Conservation (phyloP, 306 rosid genomes). For the Gillenia trifoliata region DNA sequence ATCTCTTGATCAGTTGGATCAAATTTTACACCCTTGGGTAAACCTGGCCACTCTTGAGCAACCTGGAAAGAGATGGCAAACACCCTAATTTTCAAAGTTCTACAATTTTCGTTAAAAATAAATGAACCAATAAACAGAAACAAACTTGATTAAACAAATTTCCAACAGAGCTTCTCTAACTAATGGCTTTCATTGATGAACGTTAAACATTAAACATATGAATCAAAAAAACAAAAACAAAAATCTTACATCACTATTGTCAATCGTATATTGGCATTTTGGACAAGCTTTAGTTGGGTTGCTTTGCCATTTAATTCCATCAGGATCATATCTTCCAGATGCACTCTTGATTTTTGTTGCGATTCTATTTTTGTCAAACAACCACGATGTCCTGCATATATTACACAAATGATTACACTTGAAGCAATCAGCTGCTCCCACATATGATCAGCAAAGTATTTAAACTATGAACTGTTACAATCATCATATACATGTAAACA, state of each 20-base stretch:
- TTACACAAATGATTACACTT: constrained; percentile 10
- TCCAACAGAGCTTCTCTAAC: neutral
- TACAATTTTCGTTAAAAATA: neutral
- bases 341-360: constrained; percentile 88
- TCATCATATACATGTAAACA: neutral
- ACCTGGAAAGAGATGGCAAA: constrained; percentile 45
- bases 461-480: neutral
- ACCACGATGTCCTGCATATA: constrained; percentile 64
- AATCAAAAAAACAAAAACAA: neutral
- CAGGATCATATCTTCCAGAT: constrained; percentile 45
- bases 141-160: neutral
- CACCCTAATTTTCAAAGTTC: neutral
- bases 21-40: constrained; percentile 89
- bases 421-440: neutral
- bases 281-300: constrained; percentile 82
- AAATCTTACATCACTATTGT: constrained; percentile 68
- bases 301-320: constrained; percentile 56
- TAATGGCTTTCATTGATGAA: neutral
- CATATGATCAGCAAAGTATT: neutral
- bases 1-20: constrained; percentile 87
- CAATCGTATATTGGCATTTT: constrained; percentile 58
- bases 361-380: constrained; percentile 76
- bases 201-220: neutral
- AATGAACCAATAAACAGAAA: neutral
- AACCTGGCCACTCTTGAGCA: constrained; percentile 79